These are phyloP conservation scores for Penicillium sp. DNA, from an alignment of 2,329 filamentous ascomycete species.

Conservation along the genomic window DNA sequence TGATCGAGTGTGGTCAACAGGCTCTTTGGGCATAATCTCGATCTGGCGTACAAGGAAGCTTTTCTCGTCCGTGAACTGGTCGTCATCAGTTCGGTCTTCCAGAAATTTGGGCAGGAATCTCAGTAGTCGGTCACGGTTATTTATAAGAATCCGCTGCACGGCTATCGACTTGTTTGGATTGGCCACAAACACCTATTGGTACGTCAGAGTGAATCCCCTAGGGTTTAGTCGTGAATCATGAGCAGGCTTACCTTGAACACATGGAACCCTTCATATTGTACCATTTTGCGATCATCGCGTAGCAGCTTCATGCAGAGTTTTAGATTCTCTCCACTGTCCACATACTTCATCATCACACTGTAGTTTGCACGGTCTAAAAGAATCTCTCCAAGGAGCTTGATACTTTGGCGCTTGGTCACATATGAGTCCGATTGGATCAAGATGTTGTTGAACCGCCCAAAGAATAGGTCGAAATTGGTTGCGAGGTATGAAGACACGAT, in stretches of 20 bases:
- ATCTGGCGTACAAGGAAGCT: slow-evolving; percentile 97
- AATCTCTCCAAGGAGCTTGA: slow-evolving; percentile 94
- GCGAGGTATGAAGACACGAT: slow-evolving; percentile 83
- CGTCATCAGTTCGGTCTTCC: slow-evolving; percentile 91
- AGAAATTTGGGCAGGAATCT: slow-evolving; percentile 87
- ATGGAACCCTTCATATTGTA: slow-evolving; percentile 98
- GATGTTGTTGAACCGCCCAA: slow-evolving; percentile 80
- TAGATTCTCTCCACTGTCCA: slow-evolving; percentile 89
- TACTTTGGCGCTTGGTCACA: slow-evolving; percentile 95
- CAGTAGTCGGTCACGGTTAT: slow-evolving; percentile 88
- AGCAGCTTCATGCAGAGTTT: slow-evolving; percentile 98
- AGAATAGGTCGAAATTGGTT: slow-evolving; percentile 91
- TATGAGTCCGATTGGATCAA: slow-evolving; percentile 92
- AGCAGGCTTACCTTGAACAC: slow-evolving; percentile 72
- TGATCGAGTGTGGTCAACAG: slow-evolving; percentile 36
- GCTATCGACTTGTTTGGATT: slow-evolving; percentile 98
- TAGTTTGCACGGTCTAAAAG: slow-evolving; percentile 94
- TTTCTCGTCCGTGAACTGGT: slow-evolving; percentile 97
- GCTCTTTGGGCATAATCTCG: slow-evolving; percentile 46
- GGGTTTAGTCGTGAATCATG: neutral
- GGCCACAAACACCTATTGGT: slow-evolving; percentile 77
- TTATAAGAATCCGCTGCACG: slow-evolving; percentile 91
- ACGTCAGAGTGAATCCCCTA: slow-evolving; percentile 18
- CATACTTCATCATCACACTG: slow-evolving; percentile 95
- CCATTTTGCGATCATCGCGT: slow-evolving; percentile 95